Conservation (phyloP, 768 basidiomycete species). For the Asterophora lycoperdoides region DNA sequence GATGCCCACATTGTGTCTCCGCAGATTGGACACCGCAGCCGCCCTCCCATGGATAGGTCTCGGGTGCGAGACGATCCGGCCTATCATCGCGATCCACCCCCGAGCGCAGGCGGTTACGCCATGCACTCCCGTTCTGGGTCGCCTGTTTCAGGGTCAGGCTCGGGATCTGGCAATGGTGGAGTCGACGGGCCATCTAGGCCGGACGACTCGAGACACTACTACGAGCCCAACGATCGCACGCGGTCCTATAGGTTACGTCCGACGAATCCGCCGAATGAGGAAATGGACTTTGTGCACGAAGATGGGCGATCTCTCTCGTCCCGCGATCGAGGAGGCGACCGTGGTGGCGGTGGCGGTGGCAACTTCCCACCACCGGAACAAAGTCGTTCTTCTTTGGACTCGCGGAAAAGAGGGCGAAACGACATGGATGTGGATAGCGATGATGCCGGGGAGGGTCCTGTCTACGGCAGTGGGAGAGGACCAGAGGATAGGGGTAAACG, state of each 20-base stretch:
- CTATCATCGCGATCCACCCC: slow-evolving; percentile 34
- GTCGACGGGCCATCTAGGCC: slow-evolving; percentile 47
- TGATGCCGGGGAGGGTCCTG: slow-evolving; percentile 36
- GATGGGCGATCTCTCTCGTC: slow-evolving; percentile 39
- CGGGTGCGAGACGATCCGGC: slow-evolving; percentile 34
- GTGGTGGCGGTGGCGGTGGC: slow-evolving; percentile 30
- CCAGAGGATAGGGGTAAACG: slow-evolving; percentile 57
- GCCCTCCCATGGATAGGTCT: slow-evolving; percentile 28
- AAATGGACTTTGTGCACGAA: slow-evolving; percentile 51
- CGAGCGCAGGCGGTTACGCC: slow-evolving; percentile 29
- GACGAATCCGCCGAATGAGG: slow-evolving; percentile 44
- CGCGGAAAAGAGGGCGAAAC: slow-evolving; percentile 54
- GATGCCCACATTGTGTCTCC: slow-evolving; percentile 39
- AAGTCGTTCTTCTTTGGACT: slow-evolving; percentile 37
- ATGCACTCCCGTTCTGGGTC: slow-evolving; percentile 53
- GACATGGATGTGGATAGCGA: slow-evolving; percentile 64
- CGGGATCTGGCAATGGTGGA: slow-evolving; percentile 34
- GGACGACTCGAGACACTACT: slow-evolving; percentile 46
- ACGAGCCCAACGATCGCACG: slow-evolving; percentile 42
- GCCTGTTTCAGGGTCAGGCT: slow-evolving; percentile 52
- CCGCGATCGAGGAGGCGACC: slow-evolving; percentile 36
- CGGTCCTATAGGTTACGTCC: slow-evolving; percentile 50
- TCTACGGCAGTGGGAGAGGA: slow-evolving; percentile 34
- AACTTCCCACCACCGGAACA: slow-evolving; percentile 34
- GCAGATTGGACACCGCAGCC: slow-evolving; percentile 33